Evolutionary conservation across 2,329 filamentous ascomycete species (phyloP).

Genomic region (Phialophora verrucosa): DNA sequence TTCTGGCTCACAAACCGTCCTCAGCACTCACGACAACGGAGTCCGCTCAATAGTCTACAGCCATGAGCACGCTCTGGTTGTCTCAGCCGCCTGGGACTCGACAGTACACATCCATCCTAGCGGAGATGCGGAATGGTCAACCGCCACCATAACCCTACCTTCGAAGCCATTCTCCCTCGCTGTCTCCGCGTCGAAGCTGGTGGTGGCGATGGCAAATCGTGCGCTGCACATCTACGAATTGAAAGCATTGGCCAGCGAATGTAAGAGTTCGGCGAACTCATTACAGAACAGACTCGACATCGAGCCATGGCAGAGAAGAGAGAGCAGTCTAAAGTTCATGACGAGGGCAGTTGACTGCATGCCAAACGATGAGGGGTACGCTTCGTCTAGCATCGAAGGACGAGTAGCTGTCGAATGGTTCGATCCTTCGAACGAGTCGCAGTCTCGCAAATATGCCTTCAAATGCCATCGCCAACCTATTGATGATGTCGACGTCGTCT

Average conservation of each 20-base stretch:
- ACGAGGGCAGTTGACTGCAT: conserved; percentile 92
- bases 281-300: conserved; percentile 57
- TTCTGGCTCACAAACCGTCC: conserved; percentile 71
- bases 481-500: conserved; percentile 78
- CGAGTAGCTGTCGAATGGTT: conserved; percentile 98
- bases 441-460: conserved; percentile 95
- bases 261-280: conserved; percentile 55
- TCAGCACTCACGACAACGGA: conserved; percentile 79
- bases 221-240: conserved; percentile 96
- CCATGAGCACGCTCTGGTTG: conserved; percentile 73
- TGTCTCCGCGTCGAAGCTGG: conserved; percentile 78
- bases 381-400: conserved; percentile 89
- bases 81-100: conserved; percentile 92
- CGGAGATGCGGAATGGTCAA: conserved; percentile 51
- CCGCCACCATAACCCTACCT: conserved; percentile 73
- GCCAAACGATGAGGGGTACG: conserved; percentile 94
- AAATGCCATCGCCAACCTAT: conserved; percentile 88
- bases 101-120: conserved; percentile 84
- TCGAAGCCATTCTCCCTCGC: conserved; percentile 88
- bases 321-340: conserved; percentile 95
- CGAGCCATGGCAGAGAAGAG: conserved; percentile 88
- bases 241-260: conserved; percentile 63
- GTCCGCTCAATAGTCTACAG: conserved; percentile 87
- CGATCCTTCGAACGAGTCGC: conserved; percentile 82
- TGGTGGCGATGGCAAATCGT: conserved; percentile 93